Evolutionary conservation across 495 filamentous ascomycete genomes (phyloP).

Genomic region (Astrothelium subdiscretum): DNA sequence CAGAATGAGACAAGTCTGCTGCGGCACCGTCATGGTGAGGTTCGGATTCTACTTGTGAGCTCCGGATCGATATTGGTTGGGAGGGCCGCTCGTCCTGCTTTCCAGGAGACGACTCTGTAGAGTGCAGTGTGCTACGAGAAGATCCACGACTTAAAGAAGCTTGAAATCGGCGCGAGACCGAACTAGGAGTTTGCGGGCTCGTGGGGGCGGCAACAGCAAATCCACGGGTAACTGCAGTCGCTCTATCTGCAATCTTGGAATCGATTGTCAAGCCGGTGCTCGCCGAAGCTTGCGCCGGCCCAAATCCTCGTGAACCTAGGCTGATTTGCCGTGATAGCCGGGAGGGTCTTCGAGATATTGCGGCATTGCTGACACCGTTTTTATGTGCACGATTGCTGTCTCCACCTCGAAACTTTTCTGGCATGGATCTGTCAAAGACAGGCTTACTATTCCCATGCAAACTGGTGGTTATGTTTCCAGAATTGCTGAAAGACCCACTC

Average conservation of each 20-base stretch:
- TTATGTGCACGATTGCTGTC: not conserved
- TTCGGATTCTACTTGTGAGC: not conserved
- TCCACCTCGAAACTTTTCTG: not conserved
- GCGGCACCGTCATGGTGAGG: not conserved
- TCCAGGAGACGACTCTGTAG: not conserved
- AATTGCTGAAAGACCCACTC: not conserved
- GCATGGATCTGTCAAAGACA: not conserved
- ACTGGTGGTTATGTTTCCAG: not conserved
- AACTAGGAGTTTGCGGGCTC: not conserved
- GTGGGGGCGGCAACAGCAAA: not conserved
- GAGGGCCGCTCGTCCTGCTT: not conserved
- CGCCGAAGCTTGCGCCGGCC: constrained; percentile 8
- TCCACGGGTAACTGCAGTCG: not conserved
- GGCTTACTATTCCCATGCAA: not conserved
- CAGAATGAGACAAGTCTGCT: not conserved
- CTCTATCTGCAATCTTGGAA: not conserved
- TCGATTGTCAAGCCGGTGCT: constrained; percentile 10
- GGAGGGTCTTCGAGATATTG: not conserved
- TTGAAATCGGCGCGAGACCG: not conserved
- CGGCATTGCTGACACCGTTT: not conserved
- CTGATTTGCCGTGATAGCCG: constrained; percentile 13
- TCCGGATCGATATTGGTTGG: not conserved
- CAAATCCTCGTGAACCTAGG: constrained; percentile 12
- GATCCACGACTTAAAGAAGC: not conserved
- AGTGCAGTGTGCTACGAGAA: not conserved